Evolutionary conservation across 139 green algal genomes (phyloP).

Genomic region (Closterium sp.): DNA sequence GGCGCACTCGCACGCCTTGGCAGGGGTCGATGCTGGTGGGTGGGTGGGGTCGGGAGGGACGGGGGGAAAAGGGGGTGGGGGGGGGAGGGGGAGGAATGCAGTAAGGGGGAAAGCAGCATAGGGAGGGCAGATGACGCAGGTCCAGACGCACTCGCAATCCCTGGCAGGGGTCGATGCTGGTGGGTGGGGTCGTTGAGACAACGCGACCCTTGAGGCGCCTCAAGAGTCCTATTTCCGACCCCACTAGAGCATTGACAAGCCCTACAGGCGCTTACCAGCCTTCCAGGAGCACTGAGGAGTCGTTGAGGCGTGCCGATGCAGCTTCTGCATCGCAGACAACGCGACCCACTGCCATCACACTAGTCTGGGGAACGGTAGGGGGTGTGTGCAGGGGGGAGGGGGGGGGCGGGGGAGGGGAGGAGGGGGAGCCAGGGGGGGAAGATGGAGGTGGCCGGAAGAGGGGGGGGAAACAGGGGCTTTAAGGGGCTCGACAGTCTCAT

Average conservation of each 20-base stretch:
- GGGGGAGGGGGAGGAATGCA: no score
- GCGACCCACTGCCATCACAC: not conserved
- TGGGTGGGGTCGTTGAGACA: not conserved
- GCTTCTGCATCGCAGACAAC: not conserved
- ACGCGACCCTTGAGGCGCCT: no score
- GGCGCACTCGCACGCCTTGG: constrained; percentile 21
- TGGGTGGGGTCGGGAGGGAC: not conserved
- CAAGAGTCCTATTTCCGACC: no score
- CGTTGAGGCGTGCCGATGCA: no score
- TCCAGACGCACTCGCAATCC: constrained; percentile 46
- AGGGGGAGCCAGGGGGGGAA: no score
- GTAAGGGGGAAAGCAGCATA: constrained; percentile 46
- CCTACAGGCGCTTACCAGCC: no score
- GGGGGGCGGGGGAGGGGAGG: not conserved
- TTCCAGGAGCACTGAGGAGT: no score
- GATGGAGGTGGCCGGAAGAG: not conserved
- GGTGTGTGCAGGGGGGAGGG: not conserved
- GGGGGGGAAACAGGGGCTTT: no score
- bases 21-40: not conserved
- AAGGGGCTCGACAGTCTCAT: no score
- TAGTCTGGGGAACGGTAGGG: not conserved
- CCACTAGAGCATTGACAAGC: no score
- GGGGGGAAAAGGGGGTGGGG: not conserved
- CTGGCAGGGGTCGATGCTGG: not conserved
- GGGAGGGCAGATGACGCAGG: constrained; percentile 33